phyloP scores from a whole-genome alignment of 257 asterid genomes.

The Perilla frutescens region DNA sequence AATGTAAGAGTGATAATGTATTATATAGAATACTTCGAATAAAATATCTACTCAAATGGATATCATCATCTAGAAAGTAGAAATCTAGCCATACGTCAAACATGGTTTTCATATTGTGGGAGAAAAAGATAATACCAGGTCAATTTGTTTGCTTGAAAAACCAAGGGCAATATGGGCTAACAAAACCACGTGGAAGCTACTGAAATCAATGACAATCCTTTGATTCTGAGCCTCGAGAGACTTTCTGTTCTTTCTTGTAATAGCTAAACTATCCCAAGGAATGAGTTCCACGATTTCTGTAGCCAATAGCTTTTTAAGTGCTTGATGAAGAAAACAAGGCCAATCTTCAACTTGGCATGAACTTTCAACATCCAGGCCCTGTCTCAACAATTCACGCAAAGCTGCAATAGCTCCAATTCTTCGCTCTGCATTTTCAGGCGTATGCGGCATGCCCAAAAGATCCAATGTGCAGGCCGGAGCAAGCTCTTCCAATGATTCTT shows the following conservation, averaged over 20 bases:
- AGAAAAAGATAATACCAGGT: conserved; percentile 57
- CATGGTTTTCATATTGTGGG: conserved; percentile 14
- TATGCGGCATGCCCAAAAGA: conserved; percentile 83
- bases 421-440: conserved; percentile 96
- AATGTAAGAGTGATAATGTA: conserved; percentile 14
- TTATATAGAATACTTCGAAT: background rate
- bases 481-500: conserved; percentile 96
- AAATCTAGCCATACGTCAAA: conserved; percentile 4
- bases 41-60: conserved; percentile 9
- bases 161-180: conserved; percentile 95
- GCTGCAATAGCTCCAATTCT: conserved; percentile 94
- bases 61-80: conserved; percentile 17
- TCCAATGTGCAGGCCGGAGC: conserved; percentile 99
- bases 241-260: conserved; percentile 85
- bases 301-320: conserved; percentile 89
- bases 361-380: conserved; percentile 91
- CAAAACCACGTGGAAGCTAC: conserved; percentile 77
- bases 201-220: conserved; percentile 82
- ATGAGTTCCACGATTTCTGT: conserved; percentile 89
- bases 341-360: conserved; percentile 96
- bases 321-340: conserved; percentile 91
- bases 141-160: conserved; percentile 83
- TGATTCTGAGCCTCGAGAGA: conserved; percentile 91
- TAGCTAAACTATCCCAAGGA: conserved; percentile 85
- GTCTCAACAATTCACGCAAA: conserved; percentile 89